A percentile compares a stretch with the other conserved stretches of the same genome.
These are phyloP conservation scores for Albizia julibrissin DNA, from an alignment of 306 rosid species.

Conservation along the genomic window DNA sequence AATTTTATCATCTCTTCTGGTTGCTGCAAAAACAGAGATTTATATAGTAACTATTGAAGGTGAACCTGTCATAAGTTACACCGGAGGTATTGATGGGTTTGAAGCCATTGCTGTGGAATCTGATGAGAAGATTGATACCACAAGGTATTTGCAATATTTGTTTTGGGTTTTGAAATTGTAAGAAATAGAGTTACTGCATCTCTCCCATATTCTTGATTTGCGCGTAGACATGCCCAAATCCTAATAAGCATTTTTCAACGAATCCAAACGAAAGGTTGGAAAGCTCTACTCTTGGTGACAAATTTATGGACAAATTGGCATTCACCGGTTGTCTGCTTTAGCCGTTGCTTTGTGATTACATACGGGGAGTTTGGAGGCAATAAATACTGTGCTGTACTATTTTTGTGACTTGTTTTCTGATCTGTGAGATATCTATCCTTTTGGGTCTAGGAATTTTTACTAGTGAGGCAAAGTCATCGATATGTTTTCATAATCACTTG, in stretches of 20 bases:
- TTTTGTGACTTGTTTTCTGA: constrained; percentile 16
- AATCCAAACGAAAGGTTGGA: background rate
- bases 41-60: constrained; percentile 88
- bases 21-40: constrained; percentile 63
- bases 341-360: background rate
- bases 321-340: constrained; percentile 27
- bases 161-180: background rate
- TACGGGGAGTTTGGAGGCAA: background rate
- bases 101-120: constrained; percentile 96
- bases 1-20: constrained; percentile 42
- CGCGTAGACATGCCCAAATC: background rate
- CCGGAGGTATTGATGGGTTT: constrained; percentile 84
- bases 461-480: constrained; percentile 12
- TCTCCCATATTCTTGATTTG: background rate
- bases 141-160: constrained; percentile 59
- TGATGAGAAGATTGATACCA: constrained; percentile 81
- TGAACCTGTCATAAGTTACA: constrained; percentile 89
- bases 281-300: background rate
- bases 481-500: background rate
- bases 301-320: constrained; percentile 18
- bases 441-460: constrained; percentile 17
- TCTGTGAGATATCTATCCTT: constrained; percentile 11
- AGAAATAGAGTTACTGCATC: background rate
- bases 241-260: background rate
- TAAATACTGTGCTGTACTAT: background rate